Conservation (phyloP, 768 basidiomycete species). For the Leucosporidium yakuticum region DNA sequence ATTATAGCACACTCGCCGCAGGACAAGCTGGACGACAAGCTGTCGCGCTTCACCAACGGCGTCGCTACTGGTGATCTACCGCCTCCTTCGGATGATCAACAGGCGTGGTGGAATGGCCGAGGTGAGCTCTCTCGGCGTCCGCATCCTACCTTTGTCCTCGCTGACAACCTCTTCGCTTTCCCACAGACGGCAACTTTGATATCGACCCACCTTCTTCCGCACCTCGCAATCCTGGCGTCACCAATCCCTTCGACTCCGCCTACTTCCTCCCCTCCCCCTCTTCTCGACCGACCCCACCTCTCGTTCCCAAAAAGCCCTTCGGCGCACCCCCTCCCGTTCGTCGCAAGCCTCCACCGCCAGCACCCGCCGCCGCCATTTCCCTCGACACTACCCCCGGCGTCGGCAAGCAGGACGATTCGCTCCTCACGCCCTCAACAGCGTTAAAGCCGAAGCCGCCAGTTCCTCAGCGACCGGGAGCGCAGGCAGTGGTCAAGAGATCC, state of each 20-base stretch:
- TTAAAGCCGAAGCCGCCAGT: neutral
- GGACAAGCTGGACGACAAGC: slow-evolving; percentile 22
- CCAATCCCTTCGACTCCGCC: neutral
- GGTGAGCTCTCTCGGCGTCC: neutral
- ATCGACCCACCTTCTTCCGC: neutral
- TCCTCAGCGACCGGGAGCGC: neutral
- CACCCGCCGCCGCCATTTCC: neutral
- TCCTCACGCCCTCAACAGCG: neutral
- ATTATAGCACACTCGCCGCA: slow-evolving; percentile 6
- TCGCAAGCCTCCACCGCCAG: neutral
- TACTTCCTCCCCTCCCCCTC: neutral
- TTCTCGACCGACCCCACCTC: neutral
- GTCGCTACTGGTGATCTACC: slow-evolving; percentile 1
- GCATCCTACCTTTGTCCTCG: neutral
- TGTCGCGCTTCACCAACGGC: neutral
- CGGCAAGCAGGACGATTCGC: neutral
- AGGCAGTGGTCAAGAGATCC: too few relatives aligned
- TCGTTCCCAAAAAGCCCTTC: neutral
- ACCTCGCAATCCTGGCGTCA: neutral
- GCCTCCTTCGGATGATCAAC: slow-evolving; percentile 20
- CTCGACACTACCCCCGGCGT: neutral
- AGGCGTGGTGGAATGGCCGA: slow-evolving; percentile 28
- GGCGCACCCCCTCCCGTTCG: neutral
- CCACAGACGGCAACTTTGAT: slow-evolving; percentile 13
- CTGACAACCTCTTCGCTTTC: neutral